Percentiles rank a stretch among this genome's conserved stretches.
Evolutionary conservation across 345 rosid species (phyloP).

Genomic region (Salix udensis): DNA sequence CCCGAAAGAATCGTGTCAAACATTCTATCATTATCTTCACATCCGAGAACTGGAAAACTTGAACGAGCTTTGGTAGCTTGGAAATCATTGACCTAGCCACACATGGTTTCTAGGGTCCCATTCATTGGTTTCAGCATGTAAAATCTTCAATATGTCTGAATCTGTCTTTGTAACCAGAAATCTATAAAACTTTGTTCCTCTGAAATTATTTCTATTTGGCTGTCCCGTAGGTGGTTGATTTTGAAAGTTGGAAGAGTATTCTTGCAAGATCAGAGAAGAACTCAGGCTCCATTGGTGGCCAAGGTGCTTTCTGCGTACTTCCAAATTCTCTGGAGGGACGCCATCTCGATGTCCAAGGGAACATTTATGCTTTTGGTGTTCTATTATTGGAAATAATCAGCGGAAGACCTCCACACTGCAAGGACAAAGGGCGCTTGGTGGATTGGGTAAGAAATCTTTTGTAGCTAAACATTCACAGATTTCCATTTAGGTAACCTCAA

Average conservation of each 20-base stretch:
- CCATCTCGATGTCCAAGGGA: conserved; percentile 75
- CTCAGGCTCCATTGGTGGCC: conserved; percentile 62
- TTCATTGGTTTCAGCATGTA: background rate
- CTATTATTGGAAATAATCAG: conserved; percentile 83
- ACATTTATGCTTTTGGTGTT: conserved; percentile 80
- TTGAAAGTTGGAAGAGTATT: conserved; percentile 93
- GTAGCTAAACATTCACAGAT: background rate
- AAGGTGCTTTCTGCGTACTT: conserved; percentile 76
- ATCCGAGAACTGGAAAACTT: background rate
- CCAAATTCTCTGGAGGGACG: conserved; percentile 71
- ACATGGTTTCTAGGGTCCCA: background rate
- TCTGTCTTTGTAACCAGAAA: background rate
- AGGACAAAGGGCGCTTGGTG: conserved; percentile 80
- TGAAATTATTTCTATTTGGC: background rate
- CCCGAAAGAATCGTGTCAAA: background rate
- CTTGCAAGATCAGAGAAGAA: conserved; percentile 86
- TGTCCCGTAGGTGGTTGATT: conserved; percentile 76
- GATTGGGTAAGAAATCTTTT: conserved; percentile 64
- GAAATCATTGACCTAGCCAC: background rate
- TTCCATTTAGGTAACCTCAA: background rate
- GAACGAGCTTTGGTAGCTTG: background rate
- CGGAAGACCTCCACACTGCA: conserved; percentile 83
- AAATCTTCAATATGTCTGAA: background rate
- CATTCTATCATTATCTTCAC: background rate
- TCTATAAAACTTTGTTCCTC: background rate